phyloP scores from a whole-genome alignment of 2,329 filamentous ascomycete species.

The Lasiodiplodia hormozganensis region DNA sequence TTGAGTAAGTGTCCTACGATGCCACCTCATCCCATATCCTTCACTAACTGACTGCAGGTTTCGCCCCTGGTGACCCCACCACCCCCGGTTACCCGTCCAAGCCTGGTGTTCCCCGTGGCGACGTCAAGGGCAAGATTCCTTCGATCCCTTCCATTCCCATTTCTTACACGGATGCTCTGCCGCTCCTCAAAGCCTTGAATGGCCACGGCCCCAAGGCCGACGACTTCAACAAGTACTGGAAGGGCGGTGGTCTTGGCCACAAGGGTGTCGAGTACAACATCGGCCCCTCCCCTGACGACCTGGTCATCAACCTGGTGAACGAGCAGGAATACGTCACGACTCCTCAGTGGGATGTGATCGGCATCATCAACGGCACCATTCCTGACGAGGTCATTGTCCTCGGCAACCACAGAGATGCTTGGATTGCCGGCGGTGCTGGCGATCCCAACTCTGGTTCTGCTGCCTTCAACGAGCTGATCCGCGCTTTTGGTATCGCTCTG shows the following conservation, averaged over 20 bases:
- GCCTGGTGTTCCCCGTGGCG: conserved; percentile 79
- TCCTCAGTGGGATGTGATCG: conserved; percentile 76
- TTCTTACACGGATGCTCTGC: conserved; percentile 85
- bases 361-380: conserved; percentile 86
- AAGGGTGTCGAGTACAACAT: conserved; percentile 86
- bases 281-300: conserved; percentile 76
- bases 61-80: conserved; percentile 76
- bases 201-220: conserved; percentile 81
- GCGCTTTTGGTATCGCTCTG: conserved; percentile 75
- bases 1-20: conserved; percentile 45
- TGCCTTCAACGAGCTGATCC: conserved; percentile 77
- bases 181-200: conserved; percentile 88
- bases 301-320: conserved; percentile 61
- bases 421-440: conserved; percentile 80
- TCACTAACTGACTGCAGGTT: conserved; percentile 48
- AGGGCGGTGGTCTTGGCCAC: conserved; percentile 74
- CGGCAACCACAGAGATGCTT: conserved; percentile 92
- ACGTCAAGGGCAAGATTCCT: conserved; percentile 74
- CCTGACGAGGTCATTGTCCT: conserved; percentile 85
- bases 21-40: background rate
- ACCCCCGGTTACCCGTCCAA: conserved; percentile 94
- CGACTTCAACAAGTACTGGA: conserved; percentile 77
- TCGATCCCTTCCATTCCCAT: conserved; percentile 91
- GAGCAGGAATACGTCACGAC: conserved; percentile 59
- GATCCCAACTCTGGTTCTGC: conserved; percentile 86